These are phyloP conservation scores for Polygonum aviculare DNA, from an alignment of 148 eudicot genomes.

Conservation along the genomic window DNA sequence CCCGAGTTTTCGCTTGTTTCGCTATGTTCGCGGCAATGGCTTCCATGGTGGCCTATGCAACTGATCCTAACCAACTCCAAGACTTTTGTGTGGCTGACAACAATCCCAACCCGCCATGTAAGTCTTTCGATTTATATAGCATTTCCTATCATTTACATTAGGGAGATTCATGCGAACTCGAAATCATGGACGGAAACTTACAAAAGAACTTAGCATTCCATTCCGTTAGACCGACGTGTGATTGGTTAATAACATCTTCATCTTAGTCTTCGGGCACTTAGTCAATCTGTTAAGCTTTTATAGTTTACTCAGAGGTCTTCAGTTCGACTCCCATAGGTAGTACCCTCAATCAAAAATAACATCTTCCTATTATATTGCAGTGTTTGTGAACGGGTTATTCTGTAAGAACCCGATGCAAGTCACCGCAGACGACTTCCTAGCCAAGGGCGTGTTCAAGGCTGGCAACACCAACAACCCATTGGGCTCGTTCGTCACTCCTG, in stretches of 20 bases:
- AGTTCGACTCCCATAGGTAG: too few relatives aligned
- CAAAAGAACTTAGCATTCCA: too few relatives aligned
- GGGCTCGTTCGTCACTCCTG: background rate
- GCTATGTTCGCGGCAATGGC: background rate
- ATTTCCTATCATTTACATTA: too few relatives aligned
- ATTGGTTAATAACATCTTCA: too few relatives aligned
- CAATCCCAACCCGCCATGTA: background rate
- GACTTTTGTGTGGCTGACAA: constrained; percentile 7
- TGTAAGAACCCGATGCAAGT: constrained; percentile 5
- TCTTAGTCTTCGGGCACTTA: too few relatives aligned
- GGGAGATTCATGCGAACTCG: too few relatives aligned
- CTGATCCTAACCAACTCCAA: constrained; percentile 9
- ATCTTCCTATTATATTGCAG: background rate
- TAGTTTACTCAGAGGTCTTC: too few relatives aligned
- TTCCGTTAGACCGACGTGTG: too few relatives aligned
- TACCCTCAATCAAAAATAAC: too few relatives aligned
- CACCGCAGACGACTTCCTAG: background rate
- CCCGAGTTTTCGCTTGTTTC: background rate
- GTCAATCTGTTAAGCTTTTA: too few relatives aligned
- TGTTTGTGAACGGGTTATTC: constrained; percentile 7
- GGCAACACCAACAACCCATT: background rate
- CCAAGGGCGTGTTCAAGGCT: background rate
- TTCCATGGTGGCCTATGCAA: background rate
- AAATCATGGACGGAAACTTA: too few relatives aligned
- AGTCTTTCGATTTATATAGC: background rate